These are phyloP conservation scores for Coemansia sp. DNA, from an alignment of 192 early-diverging fungal genomes.

Conservation along the genomic window DNA sequence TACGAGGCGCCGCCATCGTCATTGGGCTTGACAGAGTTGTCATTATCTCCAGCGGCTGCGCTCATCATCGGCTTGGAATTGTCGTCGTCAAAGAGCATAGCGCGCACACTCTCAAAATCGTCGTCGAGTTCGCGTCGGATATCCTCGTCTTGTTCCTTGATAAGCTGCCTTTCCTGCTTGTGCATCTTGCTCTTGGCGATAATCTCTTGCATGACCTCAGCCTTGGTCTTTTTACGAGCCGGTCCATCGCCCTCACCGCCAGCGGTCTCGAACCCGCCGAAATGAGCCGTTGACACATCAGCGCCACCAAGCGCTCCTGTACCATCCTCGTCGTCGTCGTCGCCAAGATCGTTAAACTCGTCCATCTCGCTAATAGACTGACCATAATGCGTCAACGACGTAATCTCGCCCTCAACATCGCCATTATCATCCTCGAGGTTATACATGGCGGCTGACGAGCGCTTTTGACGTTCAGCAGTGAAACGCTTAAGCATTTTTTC, in stretches of 20 bases:
- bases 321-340: slow-evolving; percentile 62
- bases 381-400: slow-evolving; percentile 91
- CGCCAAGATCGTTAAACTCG: slow-evolving; percentile 75
- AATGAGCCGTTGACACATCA: slow-evolving; percentile 77
- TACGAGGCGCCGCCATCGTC: slow-evolving; percentile 70
- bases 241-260: slow-evolving; percentile 43
- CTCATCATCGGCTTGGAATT: slow-evolving; percentile 36
- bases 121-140: slow-evolving; percentile 84
- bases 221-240: slow-evolving; percentile 76
- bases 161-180: slow-evolving; percentile 90
- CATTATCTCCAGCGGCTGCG: slow-evolving; percentile 10
- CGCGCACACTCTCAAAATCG: slow-evolving; percentile 82
- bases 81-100: slow-evolving; percentile 63
- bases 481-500: slow-evolving; percentile 97
- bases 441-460: slow-evolving; percentile 56
- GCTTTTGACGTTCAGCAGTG: slow-evolving; percentile 78
- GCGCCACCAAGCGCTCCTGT: slow-evolving; percentile 64
- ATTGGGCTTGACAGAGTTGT: not conserved
- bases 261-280: slow-evolving; percentile 80
- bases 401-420: slow-evolving; percentile 60
- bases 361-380: slow-evolving; percentile 84
- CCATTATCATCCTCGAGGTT: slow-evolving; percentile 78
- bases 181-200: slow-evolving; percentile 97
- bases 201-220: slow-evolving; percentile 96
- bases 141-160: slow-evolving; percentile 84